Evolutionary conservation across 2,329 filamentous ascomycete genomes (phyloP), one percentile per base, ranked within the genome.

Genomic region (Hypoxylon sp.): DNA sequence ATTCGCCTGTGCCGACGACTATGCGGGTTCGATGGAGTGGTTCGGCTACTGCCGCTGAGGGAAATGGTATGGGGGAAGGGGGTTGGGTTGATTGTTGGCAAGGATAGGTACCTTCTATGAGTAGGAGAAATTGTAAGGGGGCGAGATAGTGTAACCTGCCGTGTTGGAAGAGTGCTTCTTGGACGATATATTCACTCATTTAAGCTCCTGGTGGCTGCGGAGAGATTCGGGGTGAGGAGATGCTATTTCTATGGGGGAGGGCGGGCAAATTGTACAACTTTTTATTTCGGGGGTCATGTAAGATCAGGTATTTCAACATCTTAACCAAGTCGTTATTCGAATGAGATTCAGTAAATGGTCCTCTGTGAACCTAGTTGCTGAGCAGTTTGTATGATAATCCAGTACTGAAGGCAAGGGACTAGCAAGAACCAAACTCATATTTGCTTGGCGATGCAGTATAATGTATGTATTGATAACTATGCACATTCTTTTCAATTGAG

Each of bases 21-120:
- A 72, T 72, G 70, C 50, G 69, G 20, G 64, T 73, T 1, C 10
- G 72, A 8, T 74, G 71, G 72, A 44, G 51, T 8, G 61, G 13
- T 5, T 3, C 30, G 37, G 13, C 30, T 54, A 20, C 14, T 17
- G 42, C 37, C 14, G 56, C 35, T 10, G 22, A 17, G 33, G 53
- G 17, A 22, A 37, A 2, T 1, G 30, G 37, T 31, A 33, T 3
- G 5, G 20, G 65, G 14, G 50, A 48, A 7, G 44, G 13, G 17
- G 61, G 35, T 25, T 62, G 51, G 50, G 64, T 49, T 33, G 20
- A 61, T 65, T 58, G 25, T 11, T 2, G 33, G n/a, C 14, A 48
- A n/a, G 27, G 14, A 5, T 17, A 33, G n/a, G 25, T 7, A 8
- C n/a, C n/a, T n/a, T n/a, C n/a, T n/a, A n/a, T n/a, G n/a, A n/a